Conservation (phyloP, 1,284 basidiomycete species). For the Peniophora sp. region DNA sequence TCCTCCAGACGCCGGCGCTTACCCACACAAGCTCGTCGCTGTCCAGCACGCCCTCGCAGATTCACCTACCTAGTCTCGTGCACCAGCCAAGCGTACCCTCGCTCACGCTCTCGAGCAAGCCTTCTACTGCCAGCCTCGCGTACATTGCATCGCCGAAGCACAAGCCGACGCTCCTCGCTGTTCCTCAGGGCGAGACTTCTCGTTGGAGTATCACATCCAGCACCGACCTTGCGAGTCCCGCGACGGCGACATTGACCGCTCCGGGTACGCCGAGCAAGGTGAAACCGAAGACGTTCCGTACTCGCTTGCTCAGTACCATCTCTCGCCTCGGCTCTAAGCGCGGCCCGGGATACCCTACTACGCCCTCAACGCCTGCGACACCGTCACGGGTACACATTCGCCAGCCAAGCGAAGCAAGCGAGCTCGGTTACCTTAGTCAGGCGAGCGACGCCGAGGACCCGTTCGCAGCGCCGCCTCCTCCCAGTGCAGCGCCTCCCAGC, state of each 20-base stretch:
- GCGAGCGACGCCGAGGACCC: not conserved
- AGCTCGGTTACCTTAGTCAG: too few species aligned
- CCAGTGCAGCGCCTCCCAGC: not conserved
- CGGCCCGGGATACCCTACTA: slow-evolving; percentile 2
- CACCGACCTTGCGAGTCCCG: slow-evolving; percentile 4
- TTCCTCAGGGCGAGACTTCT: slow-evolving; percentile 3
- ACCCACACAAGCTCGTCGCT: not conserved
- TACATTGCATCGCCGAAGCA: too few species aligned
- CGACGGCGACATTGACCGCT: slow-evolving; percentile 7
- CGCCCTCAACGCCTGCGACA: not conserved
- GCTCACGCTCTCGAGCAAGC: not conserved
- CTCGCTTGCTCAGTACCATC: slow-evolving; percentile 10
- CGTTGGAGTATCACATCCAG: slow-evolving; percentile 11
- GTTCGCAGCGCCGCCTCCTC: not conserved
- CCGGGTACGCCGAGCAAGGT: slow-evolving; percentile 3
- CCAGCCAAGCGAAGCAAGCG: not conserved
- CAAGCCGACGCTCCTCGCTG: too few species aligned
- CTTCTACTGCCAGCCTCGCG: not conserved
- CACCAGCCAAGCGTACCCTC: not conserved
- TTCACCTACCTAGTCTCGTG: not conserved
- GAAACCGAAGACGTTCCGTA: slow-evolving; percentile 11
- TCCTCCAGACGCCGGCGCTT: not conserved
- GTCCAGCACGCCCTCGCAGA: not conserved
- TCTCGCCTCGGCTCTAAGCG: slow-evolving; percentile 5
- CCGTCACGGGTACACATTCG: not conserved